Percentiles rank a stretch among this genome's conserved stretches.
Evolutionary conservation across 768 basidiomycete species (phyloP).

Genomic region (Pleurotus djamor): DNA sequence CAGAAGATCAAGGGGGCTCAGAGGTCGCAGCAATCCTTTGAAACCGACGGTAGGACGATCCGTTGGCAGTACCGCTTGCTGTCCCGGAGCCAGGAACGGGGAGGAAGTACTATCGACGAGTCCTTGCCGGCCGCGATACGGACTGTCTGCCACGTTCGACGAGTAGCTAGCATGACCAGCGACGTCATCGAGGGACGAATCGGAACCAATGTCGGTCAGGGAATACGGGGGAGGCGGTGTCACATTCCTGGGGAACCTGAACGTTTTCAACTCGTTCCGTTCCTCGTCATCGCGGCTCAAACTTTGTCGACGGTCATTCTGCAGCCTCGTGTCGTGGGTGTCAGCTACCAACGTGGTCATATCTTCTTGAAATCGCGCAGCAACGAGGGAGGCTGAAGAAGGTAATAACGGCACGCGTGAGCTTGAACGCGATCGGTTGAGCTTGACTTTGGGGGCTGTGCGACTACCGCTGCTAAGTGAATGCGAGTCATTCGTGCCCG

Average conservation of each 20-base stretch:
- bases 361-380: neutral
- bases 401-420: neutral
- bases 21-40: constrained; percentile 45
- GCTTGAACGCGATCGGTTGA: neutral
- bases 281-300: neutral
- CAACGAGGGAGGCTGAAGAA: neutral
- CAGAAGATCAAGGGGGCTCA: constrained; percentile 86
- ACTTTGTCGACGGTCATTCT: neutral
- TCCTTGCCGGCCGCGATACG: no score
- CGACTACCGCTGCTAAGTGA: no score
- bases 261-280: neutral
- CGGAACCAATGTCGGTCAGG: constrained; percentile 8
- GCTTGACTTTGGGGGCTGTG: no score
- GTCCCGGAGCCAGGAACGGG: no score
- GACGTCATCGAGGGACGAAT: neutral
- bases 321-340: no score
- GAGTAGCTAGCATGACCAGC: no score
- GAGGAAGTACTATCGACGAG: no score
- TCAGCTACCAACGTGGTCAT: no score
- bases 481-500: no score
- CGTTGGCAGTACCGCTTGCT: constrained; percentile 39
- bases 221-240: constrained; percentile 4
- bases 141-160: neutral
- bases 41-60: constrained; percentile 11
- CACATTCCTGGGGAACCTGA: constrained; percentile 3